Conservation (phyloP, 2,329 filamentous ascomycete species). For the Penicillium sp. region DNA sequence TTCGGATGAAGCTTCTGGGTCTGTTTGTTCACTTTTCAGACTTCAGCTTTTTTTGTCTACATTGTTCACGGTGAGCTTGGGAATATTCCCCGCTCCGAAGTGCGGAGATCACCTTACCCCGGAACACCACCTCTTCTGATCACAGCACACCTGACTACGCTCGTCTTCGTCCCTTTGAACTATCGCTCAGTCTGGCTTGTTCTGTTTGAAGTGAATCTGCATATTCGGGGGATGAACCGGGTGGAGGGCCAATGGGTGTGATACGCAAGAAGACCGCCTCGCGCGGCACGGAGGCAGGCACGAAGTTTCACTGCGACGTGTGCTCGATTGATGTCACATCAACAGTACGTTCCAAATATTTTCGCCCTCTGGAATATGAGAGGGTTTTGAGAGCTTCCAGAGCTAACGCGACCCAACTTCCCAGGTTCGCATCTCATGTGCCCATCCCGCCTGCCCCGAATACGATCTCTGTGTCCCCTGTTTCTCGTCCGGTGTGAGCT, state of each 20-base stretch:
- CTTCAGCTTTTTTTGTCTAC: neutral
- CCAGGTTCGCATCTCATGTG: slow-evolving; percentile 92
- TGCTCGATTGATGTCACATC: slow-evolving; percentile 97
- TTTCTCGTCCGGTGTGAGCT: slow-evolving; percentile 78
- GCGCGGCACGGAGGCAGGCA: slow-evolving; percentile 80
- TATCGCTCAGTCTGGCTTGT: slow-evolving; percentile 29
- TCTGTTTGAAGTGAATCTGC: slow-evolving; percentile 33
- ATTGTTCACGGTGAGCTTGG: neutral
- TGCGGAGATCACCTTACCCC: slow-evolving; percentile 25
- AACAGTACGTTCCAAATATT: slow-evolving; percentile 65
- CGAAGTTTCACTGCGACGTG: slow-evolving; percentile 96
- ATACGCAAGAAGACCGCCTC: slow-evolving; percentile 94
- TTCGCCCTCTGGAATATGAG: neutral
- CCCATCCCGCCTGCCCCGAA: slow-evolving; percentile 78
- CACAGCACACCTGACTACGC: slow-evolving; percentile 2
- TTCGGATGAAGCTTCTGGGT: neutral
- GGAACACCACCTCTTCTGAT: slow-evolving; percentile 11
- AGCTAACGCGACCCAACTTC: neutral
- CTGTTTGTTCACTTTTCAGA: neutral
- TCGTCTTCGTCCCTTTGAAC: slow-evolving; percentile 11
- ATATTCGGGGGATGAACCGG: slow-evolving; percentile 42
- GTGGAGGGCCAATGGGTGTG: slow-evolving; percentile 70
- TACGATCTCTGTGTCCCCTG: slow-evolving; percentile 97
- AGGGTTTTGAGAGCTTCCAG: neutral
- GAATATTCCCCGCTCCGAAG: slow-evolving; percentile 19